phyloP scores from a whole-genome alignment of 148 eudicot species.

The Gaultheria prostrata region DNA sequence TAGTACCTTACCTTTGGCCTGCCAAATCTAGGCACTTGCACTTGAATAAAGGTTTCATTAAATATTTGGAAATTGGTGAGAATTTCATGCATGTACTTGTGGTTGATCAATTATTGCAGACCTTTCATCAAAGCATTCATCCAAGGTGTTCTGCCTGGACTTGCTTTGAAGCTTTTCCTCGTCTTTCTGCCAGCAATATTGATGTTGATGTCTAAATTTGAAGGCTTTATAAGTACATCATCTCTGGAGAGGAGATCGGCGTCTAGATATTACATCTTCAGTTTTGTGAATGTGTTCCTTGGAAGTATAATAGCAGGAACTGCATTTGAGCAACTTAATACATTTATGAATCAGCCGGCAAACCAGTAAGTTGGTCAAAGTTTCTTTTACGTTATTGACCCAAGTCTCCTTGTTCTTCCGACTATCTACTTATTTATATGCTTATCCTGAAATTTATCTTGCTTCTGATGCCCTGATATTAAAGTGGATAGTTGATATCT shows the following conservation, averaged over 20 bases:
- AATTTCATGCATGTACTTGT: not conserved
- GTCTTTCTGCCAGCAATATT: slow-evolving; percentile 82
- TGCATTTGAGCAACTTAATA: slow-evolving; percentile 70
- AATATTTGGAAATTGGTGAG: not conserved
- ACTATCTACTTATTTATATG: not conserved
- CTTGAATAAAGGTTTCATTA: not conserved
- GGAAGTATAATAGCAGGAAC: slow-evolving; percentile 77
- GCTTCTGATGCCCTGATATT: not conserved
- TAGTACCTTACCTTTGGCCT: not conserved
- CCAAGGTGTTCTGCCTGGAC: slow-evolving; percentile 85
- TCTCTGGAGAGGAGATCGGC: slow-evolving; percentile 86
- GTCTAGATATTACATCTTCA: slow-evolving; percentile 82
- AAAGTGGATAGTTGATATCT: not conserved
- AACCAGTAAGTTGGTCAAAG: slow-evolving; percentile 46
- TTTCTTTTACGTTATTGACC: not conserved
- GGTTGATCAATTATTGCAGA: slow-evolving; percentile 41
- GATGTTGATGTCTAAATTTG: slow-evolving; percentile 93
- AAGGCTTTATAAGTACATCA: slow-evolving; percentile 73
- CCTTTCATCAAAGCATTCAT: slow-evolving; percentile 65
- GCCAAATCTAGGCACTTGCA: not conserved
- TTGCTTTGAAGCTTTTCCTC: slow-evolving; percentile 92
- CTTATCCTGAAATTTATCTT: slow-evolving; percentile 3
- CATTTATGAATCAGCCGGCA: slow-evolving; percentile 55
- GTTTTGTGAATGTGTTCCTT: slow-evolving; percentile 88
- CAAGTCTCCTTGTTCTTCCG: not conserved